Evolutionary conservation across 1,139 yeast genomes (phyloP), one percentile per base, ranked within the genome.

Genomic region (Candida albicans): DNA sequence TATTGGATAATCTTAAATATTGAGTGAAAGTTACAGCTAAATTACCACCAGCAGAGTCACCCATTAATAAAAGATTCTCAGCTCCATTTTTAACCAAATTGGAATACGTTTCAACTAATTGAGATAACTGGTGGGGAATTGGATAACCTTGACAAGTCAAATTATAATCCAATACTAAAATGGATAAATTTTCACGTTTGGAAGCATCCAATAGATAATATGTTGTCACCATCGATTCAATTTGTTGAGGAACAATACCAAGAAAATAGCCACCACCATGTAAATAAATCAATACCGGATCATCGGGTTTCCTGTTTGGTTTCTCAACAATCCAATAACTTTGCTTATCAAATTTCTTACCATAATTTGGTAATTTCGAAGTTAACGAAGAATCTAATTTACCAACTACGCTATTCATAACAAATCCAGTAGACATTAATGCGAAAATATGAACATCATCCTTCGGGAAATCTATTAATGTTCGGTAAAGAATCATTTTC

Each of bases 261-360:
- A 69, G 45, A 42, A 61, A 68, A 50, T 61, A 73, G 1, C 77
- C 78, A 1, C 79, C 79, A 13, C 79, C 78, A 48, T 73, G 78
- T 11, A 58, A 49, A 49, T 61, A 73, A 27, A 73, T 54, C 14
- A 73, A 53, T 11, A 73, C 53, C 0, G 77, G 77, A 46, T 71
- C 75, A 7, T 49, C 39, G 12, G 59, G 52, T 14, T 28, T 22
- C 25, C 66, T 52, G 33, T 58, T 51, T 2, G 60, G 58, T 39
- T 61, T 62, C 47, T 67, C 67, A 6, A 59, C 67, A 9, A 73
- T 40, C 77, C 78, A 73, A 36, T 58, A 54, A 6, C 73, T 65
- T 42, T 62, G 56, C n/a, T 56, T 49, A 42, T 67, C 72, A 47
- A 55, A 71, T 18, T 18, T 18, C 5, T 18, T 5, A 18, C 22